Evolutionary conservation across 805 yeast species (phyloP).

Genomic region (Candida bentonensis): DNA sequence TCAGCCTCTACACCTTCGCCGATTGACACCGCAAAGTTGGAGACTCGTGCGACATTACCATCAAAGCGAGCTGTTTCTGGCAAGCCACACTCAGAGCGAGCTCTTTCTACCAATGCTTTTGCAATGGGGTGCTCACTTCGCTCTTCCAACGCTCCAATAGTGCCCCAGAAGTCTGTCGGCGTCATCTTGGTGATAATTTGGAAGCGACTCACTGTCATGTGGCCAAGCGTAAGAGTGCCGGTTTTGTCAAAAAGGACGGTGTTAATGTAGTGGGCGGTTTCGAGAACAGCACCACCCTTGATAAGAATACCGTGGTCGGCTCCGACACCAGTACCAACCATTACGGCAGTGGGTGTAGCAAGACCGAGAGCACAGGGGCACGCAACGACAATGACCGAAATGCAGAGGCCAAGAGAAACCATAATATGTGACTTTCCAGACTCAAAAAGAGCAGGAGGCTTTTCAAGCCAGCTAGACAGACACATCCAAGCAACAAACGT

Average conservation of each 20-base stretch:
- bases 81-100: conserved; percentile 12
- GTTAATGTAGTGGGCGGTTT: conserved; percentile 49
- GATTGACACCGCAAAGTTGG: neutral
- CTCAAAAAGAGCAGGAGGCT: conserved; percentile 37
- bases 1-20: neutral
- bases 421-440: conserved; percentile 43
- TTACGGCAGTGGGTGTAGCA: conserved; percentile 96
- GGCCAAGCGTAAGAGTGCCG: conserved; percentile 84
- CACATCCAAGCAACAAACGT: conserved; percentile 58
- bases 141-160: conserved; percentile 46
- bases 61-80: neutral
- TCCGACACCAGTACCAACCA: conserved; percentile 98
- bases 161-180: conserved; percentile 32
- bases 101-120: conserved; percentile 40
- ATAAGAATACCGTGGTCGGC: conserved; percentile 80
- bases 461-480: conserved; percentile 21
- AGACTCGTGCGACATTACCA: neutral
- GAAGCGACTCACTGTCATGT: conserved; percentile 36
- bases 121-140: conserved; percentile 86
- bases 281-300: conserved; percentile 86
- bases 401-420: conserved; percentile 63
- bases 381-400: conserved; percentile 90
- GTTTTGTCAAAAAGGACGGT: conserved; percentile 84
- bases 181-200: conserved; percentile 7
- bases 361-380: conserved; percentile 97